Percentiles rank a stretch among this genome's conserved stretches.
Evolutionary conservation across 805 yeast genomes (phyloP).

Genomic region (Metschnikowia kunwiensis): DNA sequence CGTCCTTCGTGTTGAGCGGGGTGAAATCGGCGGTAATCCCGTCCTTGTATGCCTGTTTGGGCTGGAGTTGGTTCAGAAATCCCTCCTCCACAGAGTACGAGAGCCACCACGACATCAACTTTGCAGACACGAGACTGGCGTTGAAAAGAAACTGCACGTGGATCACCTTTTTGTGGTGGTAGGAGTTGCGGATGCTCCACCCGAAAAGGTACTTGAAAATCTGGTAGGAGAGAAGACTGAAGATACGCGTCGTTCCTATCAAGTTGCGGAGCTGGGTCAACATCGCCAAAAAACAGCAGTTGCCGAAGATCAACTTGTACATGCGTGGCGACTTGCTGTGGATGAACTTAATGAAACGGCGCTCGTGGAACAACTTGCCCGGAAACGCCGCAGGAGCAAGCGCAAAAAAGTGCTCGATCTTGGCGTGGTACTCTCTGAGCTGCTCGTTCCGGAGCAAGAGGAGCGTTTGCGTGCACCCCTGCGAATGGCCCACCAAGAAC

Average conservation of each 20-base stretch:
- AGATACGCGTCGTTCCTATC: slow-evolving; percentile 40
- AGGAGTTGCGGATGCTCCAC: slow-evolving; percentile 79
- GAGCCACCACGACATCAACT: slow-evolving; percentile 92
- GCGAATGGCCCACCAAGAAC: slow-evolving; percentile 79
- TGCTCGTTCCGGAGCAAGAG: slow-evolving; percentile 53
- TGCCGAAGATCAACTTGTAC: slow-evolving; percentile 64
- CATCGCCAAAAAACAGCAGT: slow-evolving; percentile 71
- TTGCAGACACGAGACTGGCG: slow-evolving; percentile 77
- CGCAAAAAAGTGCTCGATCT: slow-evolving; percentile 67
- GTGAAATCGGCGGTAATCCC: slow-evolving; percentile 27
- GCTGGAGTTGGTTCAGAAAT: slow-evolving; percentile 37
- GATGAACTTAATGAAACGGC: slow-evolving; percentile 60
- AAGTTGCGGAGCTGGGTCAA: slow-evolving; percentile 58
- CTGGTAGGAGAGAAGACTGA: slow-evolving; percentile 64
- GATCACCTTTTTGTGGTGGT: slow-evolving; percentile 56
- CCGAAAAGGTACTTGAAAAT: slow-evolving; percentile 86
- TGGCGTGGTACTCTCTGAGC: slow-evolving; percentile 39
- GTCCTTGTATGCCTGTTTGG: slow-evolving; percentile 28
- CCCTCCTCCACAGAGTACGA: slow-evolving; percentile 37
- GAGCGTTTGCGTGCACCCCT: slow-evolving; percentile 88
- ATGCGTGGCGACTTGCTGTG: slow-evolving; percentile 45
- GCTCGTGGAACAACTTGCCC: slow-evolving; percentile 66
- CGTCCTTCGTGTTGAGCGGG: slow-evolving; percentile 17
- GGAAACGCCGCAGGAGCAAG: slow-evolving; percentile 92
- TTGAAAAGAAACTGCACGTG: slow-evolving; percentile 79